Evolutionary conservation across 1,284 basidiomycete species (phyloP), one percentile per base, ranked within the genome.

Genomic region (Bjerkandera adusta): DNA sequence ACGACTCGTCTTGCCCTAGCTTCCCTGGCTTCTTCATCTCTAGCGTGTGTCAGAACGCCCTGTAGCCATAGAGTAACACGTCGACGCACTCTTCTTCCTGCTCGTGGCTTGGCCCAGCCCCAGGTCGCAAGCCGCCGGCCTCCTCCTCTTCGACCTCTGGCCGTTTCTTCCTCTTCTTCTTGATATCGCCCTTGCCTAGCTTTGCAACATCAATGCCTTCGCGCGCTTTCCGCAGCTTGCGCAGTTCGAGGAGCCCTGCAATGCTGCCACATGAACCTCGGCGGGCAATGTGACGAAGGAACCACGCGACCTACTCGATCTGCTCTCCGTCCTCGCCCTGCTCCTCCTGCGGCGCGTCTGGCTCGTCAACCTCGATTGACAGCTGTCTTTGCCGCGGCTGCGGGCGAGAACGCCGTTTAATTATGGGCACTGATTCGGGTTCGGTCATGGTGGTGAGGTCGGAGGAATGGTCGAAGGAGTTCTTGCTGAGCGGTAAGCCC

Each of bases 201-300:
- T 87, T 91, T 22, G 84, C 73, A 0, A 85, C 77, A 57, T 97
- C 92, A 50, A 98, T 97, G 0, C 95, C 96, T 58, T 85, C 80
- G 38, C 86, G 76, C 7, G 81, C 68, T 54, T 82, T 83, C 36
- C 85, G 78, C 18, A 97, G 72, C 59, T 85, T 89, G 30, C 93
- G 81, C 11, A 97, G 70, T 47, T 93, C 85, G 29, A 97, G 77
- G 16, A 98, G 75, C 46, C 98, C 94, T 53, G 89, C 78, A 22
- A 97, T 60, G 44, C 85, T 88, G 43, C 36, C 26, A 47, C 41
- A 37, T 37, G 11, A 37, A 48, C 27, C 33, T 27, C 21, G n/a
- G 26, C 16, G 7, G 16, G 36, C 18, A 41, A 39, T 21, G n/a
- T 13, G 21, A 1, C 18, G 16, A n/a, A 24, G 21, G 2, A 7